Base-by-base conservation (phyloP, 495 filamentous ascomycete species). In the Collariella sp. region DNA sequence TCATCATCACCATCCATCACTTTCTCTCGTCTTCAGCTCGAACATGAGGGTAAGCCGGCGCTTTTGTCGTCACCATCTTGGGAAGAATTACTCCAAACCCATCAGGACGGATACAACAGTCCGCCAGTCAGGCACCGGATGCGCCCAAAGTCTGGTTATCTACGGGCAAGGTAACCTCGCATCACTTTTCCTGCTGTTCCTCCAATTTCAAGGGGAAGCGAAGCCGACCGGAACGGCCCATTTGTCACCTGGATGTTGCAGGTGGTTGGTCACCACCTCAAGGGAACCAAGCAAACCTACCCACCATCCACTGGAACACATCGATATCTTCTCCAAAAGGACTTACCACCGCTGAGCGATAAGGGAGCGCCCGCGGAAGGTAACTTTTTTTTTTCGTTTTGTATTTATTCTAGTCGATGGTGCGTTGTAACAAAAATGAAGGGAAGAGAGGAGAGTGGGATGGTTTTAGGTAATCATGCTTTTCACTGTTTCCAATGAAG, bases 31-130 rank as follows among this genome's bases (percentile, higher is more conserved):
- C 76, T 74, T 20, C 43, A 34, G 19, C 43, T 70, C 67, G 64
- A 76, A 64, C 15, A 12, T 67, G 75, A 78, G 83, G 85, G 83
- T 86, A 87, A 87, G 79, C 55, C 72, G 64, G 26, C 44, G 42
- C 51, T 48, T 31, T 46, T 11, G 44, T 46, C 35, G 23, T 19
- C 40, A 55, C 12, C 18, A n/a, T n/a, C n/a, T n/a, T n/a, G n/a
- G n/a, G n/a, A 31, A 31, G 9, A 9, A 31, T 31, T 9, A 5
- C 26, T 31, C 26, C 26, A 31, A 31, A 4, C 26, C 4, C 5
- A 5, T 31, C 26, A 31, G 26, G 26, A 31, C n/a, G n/a, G n/a
- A n/a, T n/a, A n/a, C 38, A 11, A 1, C 19, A 22, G 18, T 20
- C 40, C 19, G 20, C 18, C 19, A 42, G 38, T n/a, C 38, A 40